Evolutionary conservation across 495 filamentous ascomycete species (phyloP), one percentile per base, ranked within the genome.

Genomic region (Cairneyella variabilis): DNA sequence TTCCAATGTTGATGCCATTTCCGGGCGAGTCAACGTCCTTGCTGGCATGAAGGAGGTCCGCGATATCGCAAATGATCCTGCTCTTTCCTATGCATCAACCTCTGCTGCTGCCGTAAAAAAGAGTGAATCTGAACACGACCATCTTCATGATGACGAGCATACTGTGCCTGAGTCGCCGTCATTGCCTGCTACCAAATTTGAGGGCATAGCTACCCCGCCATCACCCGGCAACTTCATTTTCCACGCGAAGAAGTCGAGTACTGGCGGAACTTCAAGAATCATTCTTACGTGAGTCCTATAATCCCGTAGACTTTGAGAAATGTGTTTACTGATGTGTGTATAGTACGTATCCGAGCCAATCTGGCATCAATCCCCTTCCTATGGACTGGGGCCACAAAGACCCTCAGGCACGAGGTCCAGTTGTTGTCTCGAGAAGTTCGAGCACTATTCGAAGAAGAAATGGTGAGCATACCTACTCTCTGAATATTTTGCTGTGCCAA

Each of bases 311-410:
- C 25, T 30, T 43, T 52, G 21, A 6, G 18, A 14, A 25, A 20
- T 16, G 16, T 16, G 16, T 54, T 43, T 37, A 34, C 49, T 57
- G 43, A 59, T 57, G 21, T 32, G 28, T 64, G n/a, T 76, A 86
- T 59, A 96, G 90, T 25, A 95, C 92, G 7, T 97, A 98, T 70
- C 93, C 93, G 30, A 88, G 87, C 52, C 93, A 97, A 73, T 85
- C 87, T 54, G 93, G 91, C 45, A 91, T 98, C 67, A 88, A 96
- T 46, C 92, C 93, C 34, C 68, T 97, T 25, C 81, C 84, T 28
- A 83, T 97, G 76, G 74, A 88, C 59, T 98, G 93, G 93, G 93
- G 93, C 28, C 76, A 86, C 45, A 67, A 79, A 34, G 89, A 96
- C 65, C 82, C 88, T 8, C 66, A 76, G 55, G 65, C 79, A 59